These are phyloP conservation scores for Prillingera fragicola DNA, from an alignment of 1,284 basidiomycete genomes.

Conservation along the genomic window DNA sequence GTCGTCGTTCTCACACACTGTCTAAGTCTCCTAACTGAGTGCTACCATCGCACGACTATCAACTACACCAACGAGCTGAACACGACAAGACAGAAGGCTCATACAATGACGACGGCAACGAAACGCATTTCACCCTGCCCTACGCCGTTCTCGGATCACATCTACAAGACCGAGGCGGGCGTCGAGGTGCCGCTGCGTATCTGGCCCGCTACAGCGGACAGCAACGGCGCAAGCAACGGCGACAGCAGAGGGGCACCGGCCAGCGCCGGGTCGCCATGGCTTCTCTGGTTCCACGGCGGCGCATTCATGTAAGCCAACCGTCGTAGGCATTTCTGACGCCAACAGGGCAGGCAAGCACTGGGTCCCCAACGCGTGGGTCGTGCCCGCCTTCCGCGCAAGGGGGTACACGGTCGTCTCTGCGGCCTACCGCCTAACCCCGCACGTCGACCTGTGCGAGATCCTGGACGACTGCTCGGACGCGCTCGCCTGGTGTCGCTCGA, in stretches of 20 bases:
- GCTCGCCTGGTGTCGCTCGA: constrained; percentile 16
- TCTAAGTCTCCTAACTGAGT: no score
- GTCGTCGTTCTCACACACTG: no score
- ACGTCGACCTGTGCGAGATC: constrained; percentile 19
- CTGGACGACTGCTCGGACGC: constrained; percentile 21
- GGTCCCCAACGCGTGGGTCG: constrained; percentile 21
- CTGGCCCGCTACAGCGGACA: constrained; percentile 14
- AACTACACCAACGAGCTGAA: no score
- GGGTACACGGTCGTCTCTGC: constrained; percentile 26
- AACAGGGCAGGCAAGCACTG: constrained; percentile 19
- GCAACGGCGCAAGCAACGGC: neutral
- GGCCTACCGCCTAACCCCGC: constrained; percentile 24
- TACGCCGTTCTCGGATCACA: constrained; percentile 22
- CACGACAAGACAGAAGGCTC: no score
- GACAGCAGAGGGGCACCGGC: no score
- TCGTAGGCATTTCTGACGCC: neutral
- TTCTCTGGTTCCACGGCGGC: constrained; percentile 37
- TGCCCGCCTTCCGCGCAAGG: constrained; percentile 16
- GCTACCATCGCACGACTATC: no score
- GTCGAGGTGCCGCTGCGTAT: constrained; percentile 25
- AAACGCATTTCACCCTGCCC: constrained; percentile 14
- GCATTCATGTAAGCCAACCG: neutral
- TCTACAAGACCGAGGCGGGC: constrained; percentile 18
- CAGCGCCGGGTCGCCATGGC: constrained; percentile 15
- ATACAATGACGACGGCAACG: neutral